These are phyloP conservation scores for Neoboletus subvelutipes DNA, from an alignment of 768 basidiomycete genomes.

Conservation along the genomic window DNA sequence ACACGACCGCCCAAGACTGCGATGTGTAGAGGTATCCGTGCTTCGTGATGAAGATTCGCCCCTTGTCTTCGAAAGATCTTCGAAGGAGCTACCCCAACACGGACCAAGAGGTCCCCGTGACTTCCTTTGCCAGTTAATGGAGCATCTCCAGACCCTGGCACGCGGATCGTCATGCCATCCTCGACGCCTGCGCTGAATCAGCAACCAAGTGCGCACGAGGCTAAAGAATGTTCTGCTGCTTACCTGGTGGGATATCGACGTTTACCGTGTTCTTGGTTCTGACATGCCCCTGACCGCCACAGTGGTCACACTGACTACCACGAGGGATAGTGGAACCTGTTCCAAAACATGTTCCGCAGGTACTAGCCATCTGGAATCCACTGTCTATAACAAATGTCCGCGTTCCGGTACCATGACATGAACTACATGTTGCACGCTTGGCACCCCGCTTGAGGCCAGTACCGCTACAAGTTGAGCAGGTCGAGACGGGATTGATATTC, in stretches of 20 bases:
- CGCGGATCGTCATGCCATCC: constrained; percentile 88
- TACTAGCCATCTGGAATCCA: constrained; percentile 96
- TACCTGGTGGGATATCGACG: constrained; percentile 84
- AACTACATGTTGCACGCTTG: constrained; percentile 72
- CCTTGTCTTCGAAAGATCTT: constrained; percentile 90
- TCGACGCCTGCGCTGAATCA: constrained; percentile 66
- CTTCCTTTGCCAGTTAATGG: constrained; percentile 76
- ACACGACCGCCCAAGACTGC: constrained; percentile 93
- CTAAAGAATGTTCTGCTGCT: constrained; percentile 30
- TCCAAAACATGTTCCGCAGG: constrained; percentile 82
- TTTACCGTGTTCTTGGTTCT: constrained; percentile 73
- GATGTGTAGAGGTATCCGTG: constrained; percentile 84
- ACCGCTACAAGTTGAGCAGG: constrained; percentile 83
- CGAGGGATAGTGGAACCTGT: constrained; percentile 78
- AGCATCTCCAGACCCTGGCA: constrained; percentile 81
- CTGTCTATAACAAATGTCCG: constrained; percentile 87
- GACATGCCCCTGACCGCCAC: constrained; percentile 87
- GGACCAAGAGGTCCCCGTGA: constrained; percentile 82
- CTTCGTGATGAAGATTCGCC: constrained; percentile 84
- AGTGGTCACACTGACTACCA: constrained; percentile 72
- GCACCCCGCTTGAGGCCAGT: constrained; percentile 85
- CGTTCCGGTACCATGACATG: constrained; percentile 85
- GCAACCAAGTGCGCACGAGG: constrained; percentile 3
- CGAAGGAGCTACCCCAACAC: constrained; percentile 81
- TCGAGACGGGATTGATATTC: constrained; percentile 74